A percentile compares a stretch with the other conserved stretches of the same genome.
These are phyloP conservation scores for Tuber calosporum DNA, from an alignment of 495 filamentous ascomycete genomes.

Conservation along the genomic window DNA sequence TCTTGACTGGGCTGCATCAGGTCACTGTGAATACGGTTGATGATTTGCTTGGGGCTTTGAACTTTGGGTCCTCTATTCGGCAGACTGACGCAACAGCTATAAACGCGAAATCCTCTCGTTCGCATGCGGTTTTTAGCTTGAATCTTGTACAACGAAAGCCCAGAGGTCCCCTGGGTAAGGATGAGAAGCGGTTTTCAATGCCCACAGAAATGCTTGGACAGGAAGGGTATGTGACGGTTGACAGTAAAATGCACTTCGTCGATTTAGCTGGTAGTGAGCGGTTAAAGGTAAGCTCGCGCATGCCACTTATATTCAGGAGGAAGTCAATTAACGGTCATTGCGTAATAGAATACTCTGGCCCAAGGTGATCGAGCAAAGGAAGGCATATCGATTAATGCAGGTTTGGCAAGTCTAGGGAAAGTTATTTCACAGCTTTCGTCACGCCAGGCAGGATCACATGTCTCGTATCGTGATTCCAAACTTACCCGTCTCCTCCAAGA, in stretches of 20 bases:
- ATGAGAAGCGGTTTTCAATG: constrained; percentile 83
- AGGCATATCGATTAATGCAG: constrained; percentile 97
- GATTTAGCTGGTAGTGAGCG: constrained; percentile 96
- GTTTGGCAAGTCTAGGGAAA: constrained; percentile 89
- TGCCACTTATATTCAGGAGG: neutral
- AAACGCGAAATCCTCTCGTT: constrained; percentile 97
- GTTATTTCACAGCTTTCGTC: constrained; percentile 98
- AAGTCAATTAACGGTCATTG: neutral
- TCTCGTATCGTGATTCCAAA: constrained; percentile 96
- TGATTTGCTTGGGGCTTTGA: constrained; percentile 78
- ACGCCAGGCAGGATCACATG: constrained; percentile 76
- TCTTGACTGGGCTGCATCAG: constrained; percentile 81
- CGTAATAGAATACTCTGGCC: constrained; percentile 68
- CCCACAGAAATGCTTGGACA: constrained; percentile 73
- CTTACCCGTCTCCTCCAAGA: constrained; percentile 94
- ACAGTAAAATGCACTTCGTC: constrained; percentile 98
- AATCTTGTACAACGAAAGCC: constrained; percentile 84
- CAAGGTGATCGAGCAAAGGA: constrained; percentile 93
- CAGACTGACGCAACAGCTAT: constrained; percentile 99
- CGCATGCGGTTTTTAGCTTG: constrained; percentile 93
- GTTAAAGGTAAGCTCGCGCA: constrained; percentile 52
- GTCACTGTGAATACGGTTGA: constrained; percentile 87
- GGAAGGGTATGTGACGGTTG: constrained; percentile 71
- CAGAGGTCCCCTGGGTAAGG: constrained; percentile 43
- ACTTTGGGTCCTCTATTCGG: constrained; percentile 86